Evolutionary conservation across 768 basidiomycete species (phyloP), one percentile per base, ranked within the genome.

Genomic region (Phaeotremella skinneri): DNA sequence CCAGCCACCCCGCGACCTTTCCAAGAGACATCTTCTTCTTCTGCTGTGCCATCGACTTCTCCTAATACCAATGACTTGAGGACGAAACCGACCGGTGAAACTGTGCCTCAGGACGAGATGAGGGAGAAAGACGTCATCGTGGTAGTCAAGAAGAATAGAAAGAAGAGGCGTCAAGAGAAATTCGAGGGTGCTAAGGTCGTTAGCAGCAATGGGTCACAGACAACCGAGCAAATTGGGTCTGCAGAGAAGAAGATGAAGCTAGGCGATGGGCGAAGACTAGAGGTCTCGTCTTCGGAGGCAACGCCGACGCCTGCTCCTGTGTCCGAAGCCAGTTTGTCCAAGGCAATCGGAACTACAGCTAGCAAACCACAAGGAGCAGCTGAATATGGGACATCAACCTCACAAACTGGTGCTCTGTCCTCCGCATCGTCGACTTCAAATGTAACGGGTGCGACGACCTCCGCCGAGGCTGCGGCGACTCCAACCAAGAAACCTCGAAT

Each of bases 71-170:
- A n/a, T n/a, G n/a, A n/a, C n/a, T n/a, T n/a, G n/a, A n/a, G n/a
- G n/a, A n/a, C n/a, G n/a, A n/a, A n/a, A n/a, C n/a, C n/a, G n/a
- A n/a, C n/a, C n/a, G n/a, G n/a, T n/a, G n/a, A n/a, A n/a, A n/a
- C n/a, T n/a, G n/a, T n/a, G n/a, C n/a, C n/a, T n/a, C n/a, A n/a
- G n/a, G 55, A 41, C 17, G 50, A 69, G 31, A 72, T 69, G 26
- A 73, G 69, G 20, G 78, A 78, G 30, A 84, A 85, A 45, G 89
- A 88, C 68, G 79, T 83, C 1, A 85, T 91, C 52, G 83, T 90
- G 4, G 81, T 87, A 14, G 87, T 89, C 17, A 88, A 88, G 5
- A 85, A 86, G 69, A 71, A 79, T 20, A 79, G 81, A 52, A 80
- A 82, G 71, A 85, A 85, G 79, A 87, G 87, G 71, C 81, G 84